A percentile compares a stretch with the other conserved stretches of the same genome.
Evolutionary conservation across 2,329 filamentous ascomycete species (phyloP).

Genomic region (Piedraia hortae): DNA sequence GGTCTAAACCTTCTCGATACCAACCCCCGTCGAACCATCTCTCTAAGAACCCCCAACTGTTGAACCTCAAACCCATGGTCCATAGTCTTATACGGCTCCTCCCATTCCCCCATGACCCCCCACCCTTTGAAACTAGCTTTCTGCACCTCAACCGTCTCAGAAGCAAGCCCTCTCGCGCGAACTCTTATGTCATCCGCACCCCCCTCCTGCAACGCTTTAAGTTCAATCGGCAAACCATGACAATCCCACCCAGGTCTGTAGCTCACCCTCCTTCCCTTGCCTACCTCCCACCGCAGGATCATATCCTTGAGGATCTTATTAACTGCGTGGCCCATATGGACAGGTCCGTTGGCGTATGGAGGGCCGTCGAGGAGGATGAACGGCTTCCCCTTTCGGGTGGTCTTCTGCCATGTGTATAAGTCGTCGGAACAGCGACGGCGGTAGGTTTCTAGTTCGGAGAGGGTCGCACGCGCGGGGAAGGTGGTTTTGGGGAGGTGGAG

Average conservation of each 20-base stretch:
- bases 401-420: slow-evolving; percentile 69
- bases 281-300: slow-evolving; percentile 54
- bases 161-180: slow-evolving; percentile 37
- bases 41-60: slow-evolving; percentile 47
- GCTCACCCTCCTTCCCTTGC: slow-evolving; percentile 45
- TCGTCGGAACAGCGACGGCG: slow-evolving; percentile 59
- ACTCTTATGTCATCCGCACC: slow-evolving; percentile 30
- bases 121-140: slow-evolving; percentile 46
- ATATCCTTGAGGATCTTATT: slow-evolving; percentile 97
- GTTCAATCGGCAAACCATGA: slow-evolving; percentile 85
- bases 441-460: slow-evolving; percentile 25
- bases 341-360: slow-evolving; percentile 76
- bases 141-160: slow-evolving; percentile 40
- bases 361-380: slow-evolving; percentile 89
- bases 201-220: slow-evolving; percentile 53
- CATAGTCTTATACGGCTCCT: slow-evolving; percentile 52
- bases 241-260: slow-evolving; percentile 95
- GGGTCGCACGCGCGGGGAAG: slow-evolving; percentile 20
- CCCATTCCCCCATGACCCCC: slow-evolving; percentile 62
- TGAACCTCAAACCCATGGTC: slow-evolving; percentile 44
- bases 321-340: slow-evolving; percentile 81
- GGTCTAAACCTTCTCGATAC: slow-evolving; percentile 59
- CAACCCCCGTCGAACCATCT: slow-evolving; percentile 40
- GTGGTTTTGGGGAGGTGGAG: slow-evolving; percentile 22
- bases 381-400: slow-evolving; percentile 18